A percentile compares a stretch with the other conserved stretches of the same genome.
These are phyloP conservation scores for Boletellus sp. DNA, from an alignment of 1,284 basidiomycete genomes.

Conservation along the genomic window DNA sequence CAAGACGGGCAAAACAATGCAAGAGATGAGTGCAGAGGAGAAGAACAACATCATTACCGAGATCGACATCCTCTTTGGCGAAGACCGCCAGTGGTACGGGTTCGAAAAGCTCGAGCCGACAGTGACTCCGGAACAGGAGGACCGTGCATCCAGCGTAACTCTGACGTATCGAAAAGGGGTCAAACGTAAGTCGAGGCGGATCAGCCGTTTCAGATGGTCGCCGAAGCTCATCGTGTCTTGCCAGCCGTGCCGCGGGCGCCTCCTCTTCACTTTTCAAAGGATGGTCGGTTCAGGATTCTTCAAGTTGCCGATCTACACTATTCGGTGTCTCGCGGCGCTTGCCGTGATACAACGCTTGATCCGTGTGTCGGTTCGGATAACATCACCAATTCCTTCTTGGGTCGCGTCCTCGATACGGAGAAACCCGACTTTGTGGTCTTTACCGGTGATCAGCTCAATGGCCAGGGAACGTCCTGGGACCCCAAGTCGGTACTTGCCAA, in stretches of 20 bases:
- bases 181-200: slow-evolving; percentile 46
- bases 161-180: slow-evolving; percentile 62
- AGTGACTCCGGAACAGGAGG: slow-evolving; percentile 42
- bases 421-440: slow-evolving; percentile 90
- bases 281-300: slow-evolving; percentile 84
- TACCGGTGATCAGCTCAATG: slow-evolving; percentile 83
- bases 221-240: neutral
- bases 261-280: slow-evolving; percentile 74
- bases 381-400: slow-evolving; percentile 69
- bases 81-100: slow-evolving; percentile 78
- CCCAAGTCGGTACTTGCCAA: slow-evolving; percentile 82
- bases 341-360: slow-evolving; percentile 59
- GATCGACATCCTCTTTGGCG: slow-evolving; percentile 82
- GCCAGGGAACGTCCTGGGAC: slow-evolving; percentile 87
- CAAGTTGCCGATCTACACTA: slow-evolving; percentile 91
- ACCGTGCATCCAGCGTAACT: slow-evolving; percentile 49
- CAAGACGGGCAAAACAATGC: slow-evolving; percentile 57
- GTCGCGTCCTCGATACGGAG: slow-evolving; percentile 71
- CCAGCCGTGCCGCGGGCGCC: slow-evolving; percentile 65
- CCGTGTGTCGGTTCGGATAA: slow-evolving; percentile 68
- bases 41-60: slow-evolving; percentile 75
- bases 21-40: slow-evolving; percentile 56
- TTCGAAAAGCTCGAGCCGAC: slow-evolving; percentile 69
- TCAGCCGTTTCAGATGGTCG: neutral
- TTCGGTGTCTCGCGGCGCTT: slow-evolving; percentile 70